Conservation (phyloP, 495 filamentous ascomycete genomes). For the Talaromyces adpressus region DNA sequence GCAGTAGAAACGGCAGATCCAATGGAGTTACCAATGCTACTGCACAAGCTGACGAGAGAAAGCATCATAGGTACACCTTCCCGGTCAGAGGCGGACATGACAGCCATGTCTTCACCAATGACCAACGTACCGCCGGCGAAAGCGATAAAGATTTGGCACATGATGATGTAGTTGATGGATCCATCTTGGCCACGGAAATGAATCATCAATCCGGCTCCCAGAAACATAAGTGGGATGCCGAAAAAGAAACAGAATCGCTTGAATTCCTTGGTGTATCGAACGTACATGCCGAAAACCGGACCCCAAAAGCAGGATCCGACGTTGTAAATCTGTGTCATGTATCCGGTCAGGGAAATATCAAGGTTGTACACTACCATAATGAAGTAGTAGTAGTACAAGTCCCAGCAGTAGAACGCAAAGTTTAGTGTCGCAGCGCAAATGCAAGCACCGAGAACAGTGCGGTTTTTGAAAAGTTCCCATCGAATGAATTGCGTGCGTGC, state of each 20-base stretch:
- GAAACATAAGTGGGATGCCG: slow-evolving; percentile 54
- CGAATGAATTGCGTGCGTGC: slow-evolving; percentile 53
- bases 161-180: slow-evolving; percentile 60
- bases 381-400: slow-evolving; percentile 59
- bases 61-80: slow-evolving; percentile 66
- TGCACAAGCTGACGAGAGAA: slow-evolving; percentile 59
- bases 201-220: slow-evolving; percentile 60
- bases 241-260: slow-evolving; percentile 51
- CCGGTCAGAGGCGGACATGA: slow-evolving; percentile 57
- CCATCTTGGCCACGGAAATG: slow-evolving; percentile 57
- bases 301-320: slow-evolving; percentile 60
- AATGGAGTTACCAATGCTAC: slow-evolving; percentile 61
- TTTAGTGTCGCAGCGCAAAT: slow-evolving; percentile 46
- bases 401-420: slow-evolving; percentile 63
- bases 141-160: slow-evolving; percentile 76
- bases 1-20: slow-evolving; percentile 58
- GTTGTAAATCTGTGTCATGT: slow-evolving; percentile 62
- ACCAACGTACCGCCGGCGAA: slow-evolving; percentile 59
- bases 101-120: slow-evolving; percentile 65
- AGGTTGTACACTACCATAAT: slow-evolving; percentile 66
- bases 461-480: slow-evolving; percentile 52
- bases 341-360: slow-evolving; percentile 47
- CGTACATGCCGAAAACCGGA: slow-evolving; percentile 46
- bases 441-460: slow-evolving; percentile 60
- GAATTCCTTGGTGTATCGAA: slow-evolving; percentile 52